Evolutionary conservation across 2,329 filamentous ascomycete species (phyloP).

Genomic region (Aspergillus luchuensis): DNA sequence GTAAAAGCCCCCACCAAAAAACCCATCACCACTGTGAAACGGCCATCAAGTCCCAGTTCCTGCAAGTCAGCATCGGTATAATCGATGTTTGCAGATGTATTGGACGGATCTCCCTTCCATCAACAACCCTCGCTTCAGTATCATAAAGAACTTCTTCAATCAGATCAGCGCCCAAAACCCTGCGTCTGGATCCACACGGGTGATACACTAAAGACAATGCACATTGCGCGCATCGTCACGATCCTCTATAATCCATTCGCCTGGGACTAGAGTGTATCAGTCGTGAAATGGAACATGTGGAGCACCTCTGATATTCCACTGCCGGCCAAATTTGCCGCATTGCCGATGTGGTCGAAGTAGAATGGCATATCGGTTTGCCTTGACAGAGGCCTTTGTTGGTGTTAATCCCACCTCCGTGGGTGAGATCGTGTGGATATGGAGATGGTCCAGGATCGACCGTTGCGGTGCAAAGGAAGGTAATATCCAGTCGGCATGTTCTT

Average conservation of each 20-base stretch:
- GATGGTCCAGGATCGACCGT: constrained; percentile 16
- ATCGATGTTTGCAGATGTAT: constrained; percentile 52
- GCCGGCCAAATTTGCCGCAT: constrained; percentile 38
- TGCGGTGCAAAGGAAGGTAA: constrained; percentile 45
- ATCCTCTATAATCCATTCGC: constrained; percentile 32
- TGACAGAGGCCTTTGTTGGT: neutral
- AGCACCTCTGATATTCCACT: constrained; percentile 41
- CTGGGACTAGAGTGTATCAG: constrained; percentile 35
- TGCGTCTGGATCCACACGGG: constrained; percentile 39
- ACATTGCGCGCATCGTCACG: constrained; percentile 37
- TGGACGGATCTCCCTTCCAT: constrained; percentile 28
- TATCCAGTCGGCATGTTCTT: constrained; percentile 33
- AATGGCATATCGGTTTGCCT: constrained; percentile 43
- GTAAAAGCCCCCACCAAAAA: neutral
- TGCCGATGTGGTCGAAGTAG: constrained; percentile 49
- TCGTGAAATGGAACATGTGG: constrained; percentile 42
- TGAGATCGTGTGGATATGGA: constrained; percentile 15
- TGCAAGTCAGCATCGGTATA: constrained; percentile 8
- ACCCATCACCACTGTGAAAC: neutral
- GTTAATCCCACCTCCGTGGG: constrained; percentile 34
- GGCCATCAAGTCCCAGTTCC: neutral
- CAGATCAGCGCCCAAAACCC: constrained; percentile 32
- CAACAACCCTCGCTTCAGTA: constrained; percentile 23
- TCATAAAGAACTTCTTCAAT: constrained; percentile 49
- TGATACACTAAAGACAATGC: constrained; percentile 43